Base-by-base conservation (phyloP, 306 rosid species). In the Alnus rubra region DNA sequence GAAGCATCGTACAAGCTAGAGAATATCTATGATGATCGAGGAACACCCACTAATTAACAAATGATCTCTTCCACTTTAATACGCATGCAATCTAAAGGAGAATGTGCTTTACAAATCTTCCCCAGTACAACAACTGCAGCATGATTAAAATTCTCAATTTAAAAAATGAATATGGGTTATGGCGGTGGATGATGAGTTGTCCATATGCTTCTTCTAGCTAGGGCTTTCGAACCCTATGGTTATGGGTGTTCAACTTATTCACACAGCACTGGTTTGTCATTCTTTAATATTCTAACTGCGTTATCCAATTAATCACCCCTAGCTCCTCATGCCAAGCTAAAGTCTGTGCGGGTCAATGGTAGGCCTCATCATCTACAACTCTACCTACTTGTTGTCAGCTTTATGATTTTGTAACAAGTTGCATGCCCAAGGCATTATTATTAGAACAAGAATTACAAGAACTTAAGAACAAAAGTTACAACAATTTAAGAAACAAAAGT, bases 181-280 rank as follows among this genome's bases (percentile, higher is more conserved):
- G 84, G 84, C 80, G 88, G 81, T 45, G 81, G 87, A 78, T 75
- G 87, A 87, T 87, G 88, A 89, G 86, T 91, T 78, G 89, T 83
- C 78, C 87, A 81, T 81, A 82, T 86, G 91, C 81, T 67, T 67
- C 75, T 69, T 48, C 47, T 65, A 60, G 71, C 47, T 65, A 60
- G 71, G 84, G 81, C 75, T 82, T 84, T 81, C 31, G 68, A 76
- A 55, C 83, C 76, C 78, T 71, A 33, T 23, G 28, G 23, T 62
- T 71, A 84, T 23, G 33, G 60, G 63, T 81, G 82, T 86, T 82
- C 81, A 2, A 82, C 85, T 85, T 77, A 77, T 79, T 87, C 54
- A 76, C 80, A 75, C 86, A 81, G 82, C 87, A 33, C 56, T 31
- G 58, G 69, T 69, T 74, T 87, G 60, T 65, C 4, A 60, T 68